These are phyloP conservation scores for Suillus alpinus DNA, from an alignment of 768 basidiomycete species.

Conservation along the genomic window DNA sequence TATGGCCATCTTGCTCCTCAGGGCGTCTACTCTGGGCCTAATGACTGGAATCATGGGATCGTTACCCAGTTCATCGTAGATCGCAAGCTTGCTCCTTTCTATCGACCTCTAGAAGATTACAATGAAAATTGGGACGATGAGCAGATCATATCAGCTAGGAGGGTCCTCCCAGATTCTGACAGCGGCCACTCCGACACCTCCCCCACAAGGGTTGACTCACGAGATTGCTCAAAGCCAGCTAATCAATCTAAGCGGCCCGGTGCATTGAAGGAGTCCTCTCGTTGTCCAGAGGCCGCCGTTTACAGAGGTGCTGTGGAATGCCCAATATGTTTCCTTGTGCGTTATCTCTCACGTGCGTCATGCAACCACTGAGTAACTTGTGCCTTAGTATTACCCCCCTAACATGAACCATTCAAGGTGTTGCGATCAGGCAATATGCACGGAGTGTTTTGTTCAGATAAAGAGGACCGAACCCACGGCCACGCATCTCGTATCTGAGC, in stretches of 20 bases:
- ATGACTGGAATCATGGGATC: slow-evolving; percentile 87
- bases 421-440: slow-evolving; percentile 98
- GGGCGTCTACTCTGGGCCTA: slow-evolving; percentile 79
- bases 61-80: slow-evolving; percentile 88
- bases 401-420: slow-evolving; percentile 98
- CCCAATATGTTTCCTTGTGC: slow-evolving; percentile 95
- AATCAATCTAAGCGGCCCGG: slow-evolving; percentile 53
- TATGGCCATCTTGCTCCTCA: slow-evolving; percentile 78
- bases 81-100: slow-evolving; percentile 91
- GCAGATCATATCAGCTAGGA: slow-evolving; percentile 78
- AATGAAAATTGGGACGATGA: slow-evolving; percentile 87
- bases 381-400: slow-evolving; percentile 84
- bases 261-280: slow-evolving; percentile 60
- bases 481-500: slow-evolving; percentile 94
- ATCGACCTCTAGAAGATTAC: slow-evolving; percentile 93
- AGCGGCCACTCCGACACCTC: slow-evolving; percentile 36
- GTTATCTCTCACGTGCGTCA: slow-evolving; percentile 32
- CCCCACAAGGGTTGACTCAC: slow-evolving; percentile 32
- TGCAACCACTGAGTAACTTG: slow-evolving; percentile 25
- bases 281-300: slow-evolving; percentile 69
- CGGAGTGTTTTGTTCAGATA: slow-evolving; percentile 99
- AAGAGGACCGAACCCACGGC: slow-evolving; percentile 93
- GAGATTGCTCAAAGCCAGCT: slow-evolving; percentile 19
- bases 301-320: slow-evolving; percentile 90
- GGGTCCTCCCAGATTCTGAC: slow-evolving; percentile 58